Evolutionary conservation across 176 grass and related monocot genomes (phyloP).

Genomic region (Oryza brachyantha): DNA sequence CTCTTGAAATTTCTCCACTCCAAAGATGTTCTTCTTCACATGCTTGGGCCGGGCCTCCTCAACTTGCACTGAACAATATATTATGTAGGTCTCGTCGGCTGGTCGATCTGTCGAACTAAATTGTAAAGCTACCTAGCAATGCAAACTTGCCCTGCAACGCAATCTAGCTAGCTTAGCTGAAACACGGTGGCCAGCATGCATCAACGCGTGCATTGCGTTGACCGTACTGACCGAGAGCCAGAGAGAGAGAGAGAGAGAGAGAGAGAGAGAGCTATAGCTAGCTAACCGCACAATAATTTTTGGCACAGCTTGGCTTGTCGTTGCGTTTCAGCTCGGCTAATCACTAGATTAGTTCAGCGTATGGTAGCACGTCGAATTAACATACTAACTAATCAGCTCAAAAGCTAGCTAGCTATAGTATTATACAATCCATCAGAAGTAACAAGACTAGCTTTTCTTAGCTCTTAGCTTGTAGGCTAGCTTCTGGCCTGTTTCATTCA

Average conservation of each 20-base stretch:
- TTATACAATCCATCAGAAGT: constrained; percentile 20
- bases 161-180: constrained; percentile 34
- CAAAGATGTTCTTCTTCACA: too few species aligned
- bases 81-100: neutral
- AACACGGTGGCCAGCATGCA: constrained; percentile 18
- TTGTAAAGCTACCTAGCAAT: neutral
- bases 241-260: neutral
- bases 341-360: constrained; percentile 9
- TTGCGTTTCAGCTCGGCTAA: neutral
- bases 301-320: neutral
- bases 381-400: neutral
- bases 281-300: constrained; percentile 9
- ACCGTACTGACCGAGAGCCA: neutral
- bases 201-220: neutral
- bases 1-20: too few species aligned
- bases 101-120: neutral
- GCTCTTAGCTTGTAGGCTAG: neutral
- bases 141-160: neutral
- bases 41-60: too few species aligned
- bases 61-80: neutral
- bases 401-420: neutral
- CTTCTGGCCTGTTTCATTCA: neutral
- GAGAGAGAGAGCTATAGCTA: neutral
- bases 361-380: constrained; percentile 2
- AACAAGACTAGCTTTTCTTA: neutral